Conservation (phyloP, 169 alveolate species). For the Eimeria necatrix region DNA sequence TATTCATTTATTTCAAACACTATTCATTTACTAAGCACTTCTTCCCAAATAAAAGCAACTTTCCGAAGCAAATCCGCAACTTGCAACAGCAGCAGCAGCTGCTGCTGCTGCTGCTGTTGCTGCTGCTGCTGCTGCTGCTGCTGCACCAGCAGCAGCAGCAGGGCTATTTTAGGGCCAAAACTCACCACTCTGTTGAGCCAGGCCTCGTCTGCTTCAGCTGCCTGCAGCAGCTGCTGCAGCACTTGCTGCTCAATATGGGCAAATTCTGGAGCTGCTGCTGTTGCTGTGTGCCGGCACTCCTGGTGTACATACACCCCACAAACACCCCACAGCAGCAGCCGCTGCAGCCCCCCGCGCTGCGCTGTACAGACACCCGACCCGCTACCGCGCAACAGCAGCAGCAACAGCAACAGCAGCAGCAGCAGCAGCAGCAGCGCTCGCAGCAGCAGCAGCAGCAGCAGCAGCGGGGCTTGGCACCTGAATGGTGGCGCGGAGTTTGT, state of each 20-base stretch:
- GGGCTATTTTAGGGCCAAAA: background rate
- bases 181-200: slow-evolving; percentile 52
- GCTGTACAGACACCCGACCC: too few relatives aligned
- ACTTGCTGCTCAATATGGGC: slow-evolving; percentile 48
- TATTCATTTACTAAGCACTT: too few relatives aligned
- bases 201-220: slow-evolving; percentile 27
- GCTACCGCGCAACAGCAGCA: background rate
- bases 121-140: too few relatives aligned
- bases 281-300: slow-evolving; percentile 40
- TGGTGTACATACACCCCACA: slow-evolving; percentile 8
- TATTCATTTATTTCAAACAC: too few relatives aligned
- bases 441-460: too few relatives aligned
- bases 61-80: too few relatives aligned
- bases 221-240: slow-evolving; percentile 53
- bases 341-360: too few relatives aligned
- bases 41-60: too few relatives aligned
- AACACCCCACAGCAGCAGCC: too few relatives aligned
- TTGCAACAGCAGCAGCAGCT: too few relatives aligned
- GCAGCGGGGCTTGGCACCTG: background rate
- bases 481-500: background rate
- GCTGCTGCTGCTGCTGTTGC: too few relatives aligned
- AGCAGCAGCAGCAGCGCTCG: too few relatives aligned
- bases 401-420: background rate
- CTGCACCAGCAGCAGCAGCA: background rate
- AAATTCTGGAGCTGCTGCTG: slow-evolving; percentile 61